Evolutionary conservation across 805 yeast genomes (phyloP).

Genomic region (Starmera quercuum): DNA sequence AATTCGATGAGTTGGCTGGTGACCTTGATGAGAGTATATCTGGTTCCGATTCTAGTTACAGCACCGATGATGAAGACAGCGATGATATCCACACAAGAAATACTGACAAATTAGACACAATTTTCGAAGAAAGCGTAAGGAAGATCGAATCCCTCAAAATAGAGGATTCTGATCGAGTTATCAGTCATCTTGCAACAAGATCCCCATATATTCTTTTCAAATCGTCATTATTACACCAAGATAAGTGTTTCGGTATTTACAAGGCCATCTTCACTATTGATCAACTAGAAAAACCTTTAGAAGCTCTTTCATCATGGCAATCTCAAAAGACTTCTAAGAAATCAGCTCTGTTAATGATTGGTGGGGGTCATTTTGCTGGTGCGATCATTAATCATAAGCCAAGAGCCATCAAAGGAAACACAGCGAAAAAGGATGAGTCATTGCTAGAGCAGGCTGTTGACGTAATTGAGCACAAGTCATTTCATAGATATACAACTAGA

Average conservation of each 20-base stretch:
- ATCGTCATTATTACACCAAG: slow-evolving; percentile 35
- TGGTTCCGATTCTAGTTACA: slow-evolving; percentile 42
- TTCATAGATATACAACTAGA: slow-evolving; percentile 92
- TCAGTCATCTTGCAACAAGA: slow-evolving; percentile 55
- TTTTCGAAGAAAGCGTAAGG: slow-evolving; percentile 14
- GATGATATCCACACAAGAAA: slow-evolving; percentile 2
- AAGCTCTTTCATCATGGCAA: slow-evolving; percentile 35
- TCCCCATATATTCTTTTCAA: slow-evolving; percentile 62
- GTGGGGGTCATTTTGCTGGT: slow-evolving; percentile 98
- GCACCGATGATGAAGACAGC: slow-evolving; percentile 20
- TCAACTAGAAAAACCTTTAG: slow-evolving; percentile 41
- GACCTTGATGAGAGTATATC: slow-evolving; percentile 51
- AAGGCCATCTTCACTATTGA: slow-evolving; percentile 48
- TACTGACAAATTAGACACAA: slow-evolving; percentile 12
- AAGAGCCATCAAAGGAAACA: slow-evolving; percentile 47
- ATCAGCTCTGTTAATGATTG: slow-evolving; percentile 86
- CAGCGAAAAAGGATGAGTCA: slow-evolving; percentile 37
- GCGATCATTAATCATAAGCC: slow-evolving; percentile 78
- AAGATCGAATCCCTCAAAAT: slow-evolving; percentile 12
- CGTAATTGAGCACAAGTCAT: slow-evolving; percentile 70
- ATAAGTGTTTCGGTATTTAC: slow-evolving; percentile 56
- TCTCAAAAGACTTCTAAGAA: slow-evolving; percentile 19
- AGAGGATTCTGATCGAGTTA: slow-evolving; percentile 22
- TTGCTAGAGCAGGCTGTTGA: slow-evolving; percentile 57
- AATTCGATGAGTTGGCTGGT: slow-evolving; percentile 49